A percentile compares a stretch with the other conserved stretches of the same genome.
Conservation (phyloP, 169 alveolate genomes). For the Plasmodium gallinaceum region DNA sequence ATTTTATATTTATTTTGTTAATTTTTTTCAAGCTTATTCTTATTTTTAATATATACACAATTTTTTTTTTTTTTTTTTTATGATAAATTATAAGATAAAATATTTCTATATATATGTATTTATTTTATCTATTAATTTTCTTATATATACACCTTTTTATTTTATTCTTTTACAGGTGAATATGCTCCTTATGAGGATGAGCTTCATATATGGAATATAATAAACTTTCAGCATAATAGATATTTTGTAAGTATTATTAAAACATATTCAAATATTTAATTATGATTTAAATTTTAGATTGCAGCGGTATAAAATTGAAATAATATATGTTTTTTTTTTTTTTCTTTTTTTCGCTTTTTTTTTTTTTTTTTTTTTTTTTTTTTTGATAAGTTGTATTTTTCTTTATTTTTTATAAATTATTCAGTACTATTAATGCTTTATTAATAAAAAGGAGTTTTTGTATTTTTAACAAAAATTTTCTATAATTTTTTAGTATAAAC, state of each 20-base stretch:
- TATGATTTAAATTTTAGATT: neutral
- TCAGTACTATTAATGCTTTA: neutral
- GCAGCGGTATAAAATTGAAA: neutral
- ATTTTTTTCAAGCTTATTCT: neutral
- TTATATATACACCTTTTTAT: conserved; percentile 3
- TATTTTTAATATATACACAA: conserved; percentile 2
- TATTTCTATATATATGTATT: neutral
- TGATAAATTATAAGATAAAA: neutral
- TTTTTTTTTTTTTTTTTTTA: neutral
- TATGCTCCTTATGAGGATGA: conserved; percentile 78
- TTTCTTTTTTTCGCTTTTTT: neutral
- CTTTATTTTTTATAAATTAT: neutral
- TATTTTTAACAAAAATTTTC: neutral
- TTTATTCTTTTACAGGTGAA: conserved; percentile 37
- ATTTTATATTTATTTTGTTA: conserved; percentile 5
- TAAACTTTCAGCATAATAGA: conserved; percentile 49
- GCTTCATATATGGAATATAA: conserved; percentile 73
- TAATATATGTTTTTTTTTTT: neutral
- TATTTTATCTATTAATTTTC: neutral
- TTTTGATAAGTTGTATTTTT: neutral
- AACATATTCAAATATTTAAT: conserved; percentile 34
- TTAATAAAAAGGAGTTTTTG: neutral
- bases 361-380: neutral
- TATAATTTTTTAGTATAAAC: neutral
- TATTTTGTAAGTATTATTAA: conserved; percentile 62